phyloP scores from a whole-genome alignment of 352 stramenopile genomes.

The Phytophthora crassamura region DNA sequence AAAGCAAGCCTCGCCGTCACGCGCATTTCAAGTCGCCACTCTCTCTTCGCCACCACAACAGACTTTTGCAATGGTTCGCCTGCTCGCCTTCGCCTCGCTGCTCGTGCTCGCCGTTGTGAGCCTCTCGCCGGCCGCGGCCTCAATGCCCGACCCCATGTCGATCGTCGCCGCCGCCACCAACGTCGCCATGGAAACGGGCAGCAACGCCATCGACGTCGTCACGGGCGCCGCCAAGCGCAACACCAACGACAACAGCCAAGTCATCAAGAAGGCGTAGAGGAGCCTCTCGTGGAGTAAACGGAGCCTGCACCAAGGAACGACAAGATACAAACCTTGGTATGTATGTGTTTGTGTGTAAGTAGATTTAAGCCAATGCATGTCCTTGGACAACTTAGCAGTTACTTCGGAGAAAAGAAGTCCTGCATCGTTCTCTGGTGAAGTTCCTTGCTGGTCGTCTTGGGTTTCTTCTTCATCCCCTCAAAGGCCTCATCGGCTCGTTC shows the following conservation, averaged over 20 bases:
- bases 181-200: conserved; percentile 31
- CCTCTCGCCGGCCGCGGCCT: conserved; percentile 8
- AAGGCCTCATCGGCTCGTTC: conserved; percentile 4
- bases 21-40: conserved; percentile 14
- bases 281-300: background rate
- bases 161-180: conserved; percentile 25
- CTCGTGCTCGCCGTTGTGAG: conserved; percentile 26
- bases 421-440: conserved; percentile 36
- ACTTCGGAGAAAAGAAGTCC: conserved; percentile 35
- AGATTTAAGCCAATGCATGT: conserved; percentile 38
- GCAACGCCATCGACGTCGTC: conserved; percentile 14
- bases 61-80: conserved; percentile 23
- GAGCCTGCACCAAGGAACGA: conserved; percentile 17
- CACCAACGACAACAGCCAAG: conserved; percentile 20
- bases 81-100: conserved; percentile 28
- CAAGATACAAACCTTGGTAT: conserved; percentile 11
- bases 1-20: background rate
- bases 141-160: conserved; percentile 28
- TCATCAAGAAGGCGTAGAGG: conserved; percentile 9
- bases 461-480: conserved; percentile 28
- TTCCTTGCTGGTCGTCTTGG: conserved; percentile 30
- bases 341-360: conserved; percentile 35
- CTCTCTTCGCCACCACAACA: conserved; percentile 1
- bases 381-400: conserved; percentile 3
- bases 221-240: conserved; percentile 23